These are phyloP conservation scores for Niveomyces coronatus DNA, from an alignment of 2,329 filamentous ascomycete species.

Conservation along the genomic window DNA sequence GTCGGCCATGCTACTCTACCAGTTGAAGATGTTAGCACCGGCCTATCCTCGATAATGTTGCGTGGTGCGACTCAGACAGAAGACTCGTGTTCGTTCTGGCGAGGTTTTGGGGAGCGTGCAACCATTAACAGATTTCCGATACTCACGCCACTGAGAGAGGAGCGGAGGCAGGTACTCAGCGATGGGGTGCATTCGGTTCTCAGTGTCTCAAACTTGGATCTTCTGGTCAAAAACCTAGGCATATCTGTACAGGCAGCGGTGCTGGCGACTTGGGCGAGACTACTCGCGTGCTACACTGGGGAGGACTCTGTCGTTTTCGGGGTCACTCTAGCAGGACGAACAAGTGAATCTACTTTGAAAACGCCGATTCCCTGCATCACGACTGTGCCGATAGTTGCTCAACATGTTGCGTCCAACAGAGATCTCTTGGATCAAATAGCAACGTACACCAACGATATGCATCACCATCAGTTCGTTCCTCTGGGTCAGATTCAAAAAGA, in stretches of 20 bases:
- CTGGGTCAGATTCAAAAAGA: constrained; percentile 63
- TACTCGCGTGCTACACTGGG: constrained; percentile 68
- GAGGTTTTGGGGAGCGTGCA: constrained; percentile 36
- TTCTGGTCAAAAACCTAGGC: constrained; percentile 43
- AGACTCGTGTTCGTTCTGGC: constrained; percentile 52
- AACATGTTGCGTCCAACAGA: constrained; percentile 41
- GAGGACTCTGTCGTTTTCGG: constrained; percentile 69
- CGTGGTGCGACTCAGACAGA: constrained; percentile 18
- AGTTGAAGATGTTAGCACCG: constrained; percentile 21
- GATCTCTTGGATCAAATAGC: constrained; percentile 54
- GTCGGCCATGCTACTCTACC: neutral
- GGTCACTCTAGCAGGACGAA: constrained; percentile 67
- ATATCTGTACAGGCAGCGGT: constrained; percentile 67
- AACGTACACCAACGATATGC: constrained; percentile 50
- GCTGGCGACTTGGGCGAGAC: constrained; percentile 66
- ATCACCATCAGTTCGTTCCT: constrained; percentile 62
- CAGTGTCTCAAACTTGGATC: constrained; percentile 38
- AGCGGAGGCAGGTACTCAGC: constrained; percentile 23
- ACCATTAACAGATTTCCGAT: constrained; percentile 65
- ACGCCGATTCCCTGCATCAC: constrained; percentile 70
- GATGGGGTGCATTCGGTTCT: constrained; percentile 25
- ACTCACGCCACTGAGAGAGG: constrained; percentile 51
- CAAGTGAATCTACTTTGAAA: constrained; percentile 44
- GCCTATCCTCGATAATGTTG: constrained; percentile 32
- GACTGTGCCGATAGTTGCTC: constrained; percentile 64